Evolutionary conservation across 257 asterid genomes (phyloP), one percentile per base, ranked within the genome.

Genomic region (Marsdenia floribunda): DNA sequence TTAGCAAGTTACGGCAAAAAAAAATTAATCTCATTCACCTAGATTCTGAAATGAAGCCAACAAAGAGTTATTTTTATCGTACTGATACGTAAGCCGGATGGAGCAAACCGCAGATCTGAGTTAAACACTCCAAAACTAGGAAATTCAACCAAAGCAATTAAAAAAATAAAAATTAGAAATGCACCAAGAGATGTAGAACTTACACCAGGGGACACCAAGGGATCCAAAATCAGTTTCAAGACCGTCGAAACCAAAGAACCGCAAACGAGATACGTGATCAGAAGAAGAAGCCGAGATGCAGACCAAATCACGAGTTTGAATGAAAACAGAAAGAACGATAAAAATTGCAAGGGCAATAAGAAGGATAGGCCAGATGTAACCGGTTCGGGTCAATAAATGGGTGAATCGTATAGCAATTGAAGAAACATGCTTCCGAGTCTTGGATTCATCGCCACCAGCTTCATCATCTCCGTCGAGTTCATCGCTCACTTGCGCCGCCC

Each of bases 201-300:
- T 89, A 95, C 99, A 95, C 96, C 96, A 95, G 83, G 98, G 98
- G 79, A 95, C 98, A 46, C 99, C 99, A 44, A 95, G 97, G 81
- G 92, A 87, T 83, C 96, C 98, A 73, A 92, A 95, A 81, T 95
- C 98, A 24, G 99, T 87, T 64, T 89, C 97, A 59, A 85, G 83
- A 6, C 82, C 91, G 53, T 92, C 96, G 70, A 89, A 90, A 7
- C 97, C 96, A 75, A 92, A 89, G 70, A 92, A 94, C 70, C 87
- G 85, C 77, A 94, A 83, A 52, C 97, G 92, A 19, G 98, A 89
- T 72, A 80, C 72, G 82, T 88, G 91, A 85, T 87, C 92, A 57
- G 97, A 79, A 18, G 89, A 73, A 26, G 97, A 86, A 22, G 91
- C 88, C 66, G 93, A 87, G 78, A 94, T 87, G 85, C 98, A 94